Conservation (phyloP, 1,284 basidiomycete genomes). For the Ustilago trichophora region DNA sequence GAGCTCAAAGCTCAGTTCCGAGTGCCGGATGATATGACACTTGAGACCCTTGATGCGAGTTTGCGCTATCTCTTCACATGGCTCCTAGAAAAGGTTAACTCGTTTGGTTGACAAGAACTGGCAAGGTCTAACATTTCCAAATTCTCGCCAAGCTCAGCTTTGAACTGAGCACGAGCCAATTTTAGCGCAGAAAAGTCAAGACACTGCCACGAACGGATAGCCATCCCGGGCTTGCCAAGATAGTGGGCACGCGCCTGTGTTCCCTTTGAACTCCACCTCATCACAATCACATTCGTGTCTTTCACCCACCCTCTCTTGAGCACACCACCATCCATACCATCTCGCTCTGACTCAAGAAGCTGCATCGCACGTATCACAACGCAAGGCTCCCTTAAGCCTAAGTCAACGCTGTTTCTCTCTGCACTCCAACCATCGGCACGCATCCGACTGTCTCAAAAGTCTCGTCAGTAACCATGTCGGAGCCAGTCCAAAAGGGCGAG, state of each 20-base stretch:
- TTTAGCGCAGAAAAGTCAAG: too few species aligned
- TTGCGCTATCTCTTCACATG: neutral
- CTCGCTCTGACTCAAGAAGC: neutral
- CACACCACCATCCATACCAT: neutral
- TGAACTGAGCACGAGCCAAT: slow-evolving; percentile 20
- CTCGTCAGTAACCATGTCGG: slow-evolving; percentile 34
- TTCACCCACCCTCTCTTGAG: too few species aligned
- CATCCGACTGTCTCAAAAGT: too few species aligned
- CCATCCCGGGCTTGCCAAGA: neutral
- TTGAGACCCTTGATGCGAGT: neutral
- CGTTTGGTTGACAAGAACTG: too few species aligned
- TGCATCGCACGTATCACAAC: neutral
- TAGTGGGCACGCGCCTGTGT: neutral
- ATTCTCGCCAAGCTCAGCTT: neutral
- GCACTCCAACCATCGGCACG: neutral
- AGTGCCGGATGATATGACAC: neutral
- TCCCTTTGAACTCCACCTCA: neutral
- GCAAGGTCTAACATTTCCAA: slow-evolving; percentile 5
- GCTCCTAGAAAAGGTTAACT: too few species aligned
- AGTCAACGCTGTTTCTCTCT: neutral
- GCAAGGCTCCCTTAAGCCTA: neutral
- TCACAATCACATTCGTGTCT: too few species aligned
- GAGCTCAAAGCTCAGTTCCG: slow-evolving; percentile 1
- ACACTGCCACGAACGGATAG: slow-evolving; percentile 21
- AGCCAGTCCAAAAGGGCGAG: slow-evolving; percentile 41